These are phyloP conservation scores for Berkeleyomyces basicola DNA, from an alignment of 2,329 filamentous ascomycete species.

Conservation along the genomic window DNA sequence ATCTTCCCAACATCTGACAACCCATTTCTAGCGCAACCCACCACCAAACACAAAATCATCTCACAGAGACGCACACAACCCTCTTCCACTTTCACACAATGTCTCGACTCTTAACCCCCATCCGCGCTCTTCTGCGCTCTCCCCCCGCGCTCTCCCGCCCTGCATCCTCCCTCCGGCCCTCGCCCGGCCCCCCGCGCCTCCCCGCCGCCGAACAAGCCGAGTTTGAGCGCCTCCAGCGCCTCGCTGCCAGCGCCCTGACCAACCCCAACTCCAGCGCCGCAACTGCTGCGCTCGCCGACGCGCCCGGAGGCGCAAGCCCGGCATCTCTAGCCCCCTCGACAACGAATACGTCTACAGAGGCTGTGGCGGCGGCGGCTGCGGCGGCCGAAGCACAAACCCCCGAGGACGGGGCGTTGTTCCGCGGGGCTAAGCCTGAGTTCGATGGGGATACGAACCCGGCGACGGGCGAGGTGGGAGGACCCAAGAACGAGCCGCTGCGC, in stretches of 20 bases:
- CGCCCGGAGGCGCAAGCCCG: slow-evolving; percentile 18
- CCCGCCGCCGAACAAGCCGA: slow-evolving; percentile 79
- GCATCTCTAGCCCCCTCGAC: slow-evolving; percentile 8
- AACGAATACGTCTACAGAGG: slow-evolving; percentile 4
- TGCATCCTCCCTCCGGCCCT: slow-evolving; percentile 29
- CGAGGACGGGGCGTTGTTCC: slow-evolving; percentile 49
- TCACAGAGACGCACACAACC: not conserved
- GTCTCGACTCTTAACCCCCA: slow-evolving; percentile 13
- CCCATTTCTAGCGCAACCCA: not conserved
- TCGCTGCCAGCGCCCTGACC: slow-evolving; percentile 30
- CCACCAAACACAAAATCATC: not conserved
- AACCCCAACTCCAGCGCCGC: slow-evolving; percentile 19
- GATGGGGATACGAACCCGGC: slow-evolving; percentile 80
- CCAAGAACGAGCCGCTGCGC: slow-evolving; percentile 88
- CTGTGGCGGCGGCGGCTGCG: slow-evolving; percentile 16
- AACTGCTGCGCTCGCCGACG: slow-evolving; percentile 16
- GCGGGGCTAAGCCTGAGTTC: slow-evolving; percentile 78
- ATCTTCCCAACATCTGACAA: not conserved
- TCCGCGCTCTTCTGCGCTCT: slow-evolving; percentile 14
- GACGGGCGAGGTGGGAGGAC: slow-evolving; percentile 89
- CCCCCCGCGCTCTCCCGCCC: slow-evolving; percentile 16
- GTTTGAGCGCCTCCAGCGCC: slow-evolving; percentile 70
- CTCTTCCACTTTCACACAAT: not conserved
- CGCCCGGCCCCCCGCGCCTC: slow-evolving; percentile 67
- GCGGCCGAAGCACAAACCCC: slow-evolving; percentile 25